phyloP scores from a whole-genome alignment of 2,329 filamentous ascomycete genomes.

The Ophidiomyces ophidiicola region DNA sequence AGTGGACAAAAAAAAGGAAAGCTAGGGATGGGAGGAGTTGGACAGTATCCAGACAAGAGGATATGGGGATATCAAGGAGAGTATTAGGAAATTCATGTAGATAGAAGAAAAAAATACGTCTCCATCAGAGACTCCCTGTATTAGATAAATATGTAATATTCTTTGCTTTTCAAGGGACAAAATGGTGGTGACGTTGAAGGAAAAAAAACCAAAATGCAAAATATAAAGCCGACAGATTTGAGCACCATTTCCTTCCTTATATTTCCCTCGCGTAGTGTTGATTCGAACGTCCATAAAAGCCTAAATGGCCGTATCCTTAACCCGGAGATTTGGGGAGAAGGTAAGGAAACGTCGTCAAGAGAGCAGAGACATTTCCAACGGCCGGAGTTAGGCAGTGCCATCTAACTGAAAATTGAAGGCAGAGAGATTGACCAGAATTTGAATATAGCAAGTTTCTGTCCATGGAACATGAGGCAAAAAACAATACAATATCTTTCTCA shows the following conservation, averaged over 20 bases:
- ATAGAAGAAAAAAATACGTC: neutral
- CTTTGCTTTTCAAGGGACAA: slow-evolving; percentile 1
- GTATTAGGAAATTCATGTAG: neutral
- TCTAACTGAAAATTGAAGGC: too few species aligned
- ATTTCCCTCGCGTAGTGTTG: neutral
- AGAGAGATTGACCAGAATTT: too few species aligned
- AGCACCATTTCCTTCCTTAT: slow-evolving; percentile 1
- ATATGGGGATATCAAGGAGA: neutral
- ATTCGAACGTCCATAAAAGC: too few species aligned
- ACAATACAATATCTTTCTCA: slow-evolving; percentile 1
- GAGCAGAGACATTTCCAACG: too few species aligned
- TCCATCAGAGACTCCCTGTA: neutral
- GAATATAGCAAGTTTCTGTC: too few species aligned
- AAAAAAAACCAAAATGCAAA: neutral
- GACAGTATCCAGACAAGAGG: neutral
- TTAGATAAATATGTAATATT: slow-evolving; percentile 6
- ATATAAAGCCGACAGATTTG: slow-evolving; percentile 2
- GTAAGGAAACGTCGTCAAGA: too few species aligned
- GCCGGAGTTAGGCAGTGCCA: too few species aligned
- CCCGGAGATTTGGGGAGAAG: too few species aligned
- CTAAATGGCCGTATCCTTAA: too few species aligned
- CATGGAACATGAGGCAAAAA: neutral
- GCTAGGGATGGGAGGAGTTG: neutral
- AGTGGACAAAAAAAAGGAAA: neutral
- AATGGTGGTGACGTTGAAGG: neutral